Evolutionary conservation across 2,329 filamentous ascomycete genomes (phyloP), one percentile per base, ranked within the genome.

Genomic region (Fusarium sp.): DNA sequence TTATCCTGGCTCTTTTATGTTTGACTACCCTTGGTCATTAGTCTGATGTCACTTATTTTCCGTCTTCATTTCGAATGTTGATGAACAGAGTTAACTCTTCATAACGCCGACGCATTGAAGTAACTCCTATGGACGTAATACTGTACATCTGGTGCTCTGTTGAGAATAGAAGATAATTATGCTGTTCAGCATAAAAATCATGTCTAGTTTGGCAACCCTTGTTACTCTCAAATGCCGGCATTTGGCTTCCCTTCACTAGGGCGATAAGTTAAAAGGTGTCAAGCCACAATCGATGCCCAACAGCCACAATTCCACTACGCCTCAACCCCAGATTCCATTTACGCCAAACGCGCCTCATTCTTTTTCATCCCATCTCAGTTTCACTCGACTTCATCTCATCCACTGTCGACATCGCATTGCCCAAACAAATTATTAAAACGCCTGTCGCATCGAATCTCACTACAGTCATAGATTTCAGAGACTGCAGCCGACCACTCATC

Each of bases 321-420:
- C 58, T 64, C 53, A 55, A 73, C 73, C 72, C 73, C 73, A 71
- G 72, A 75, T 73, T 75, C 51, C 20, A 56, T 71, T 61, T 58
- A 50, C 70, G 52, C 32, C 62, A 63, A 51, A 54, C 64, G 63
- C 59, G 53, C 47, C 44, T 71, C 51, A 57, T 59, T 56, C 55
- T 68, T 57, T 66, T 65, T 59, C 60, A 46, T 70, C 71, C 61
- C 60, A 59, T 53, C 60, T 58, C 49, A 22, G 15, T 44, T 58
- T 55, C 50, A 43, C 34, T 15, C 12, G 30, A 38, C 53, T 59
- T 55, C 20, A 49, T 44, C 58, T 62, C 46, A 54, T 52, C 50
- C 64, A 53, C 44, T 34, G 47, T 60, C 42, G 61, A 52, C 34
- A 38, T 10, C 16, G 43, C 59, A 40, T 49, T 58, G 6, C 34